phyloP scores from a whole-genome alignment of 495 filamentous ascomycete genomes.

The Aspergillus avenaceus region DNA sequence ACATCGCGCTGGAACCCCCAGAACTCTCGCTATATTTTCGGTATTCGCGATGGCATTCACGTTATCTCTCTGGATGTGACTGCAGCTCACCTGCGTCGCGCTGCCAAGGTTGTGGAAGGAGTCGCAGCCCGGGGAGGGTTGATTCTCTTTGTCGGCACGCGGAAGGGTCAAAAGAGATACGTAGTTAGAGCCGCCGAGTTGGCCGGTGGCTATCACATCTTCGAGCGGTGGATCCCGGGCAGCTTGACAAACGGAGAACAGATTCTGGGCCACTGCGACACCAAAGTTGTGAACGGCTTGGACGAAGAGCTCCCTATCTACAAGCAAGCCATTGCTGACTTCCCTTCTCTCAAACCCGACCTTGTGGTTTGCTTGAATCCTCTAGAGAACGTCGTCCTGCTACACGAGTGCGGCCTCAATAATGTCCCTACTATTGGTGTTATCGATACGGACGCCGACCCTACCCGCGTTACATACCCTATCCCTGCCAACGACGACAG shows the following conservation, averaged over 20 bases:
- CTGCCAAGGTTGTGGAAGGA: slow-evolving; percentile 82
- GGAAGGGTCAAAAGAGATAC: slow-evolving; percentile 67
- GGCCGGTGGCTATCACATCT: slow-evolving; percentile 79
- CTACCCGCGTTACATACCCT: slow-evolving; percentile 91
- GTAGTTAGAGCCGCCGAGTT: slow-evolving; percentile 80
- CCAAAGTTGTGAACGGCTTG: slow-evolving; percentile 66
- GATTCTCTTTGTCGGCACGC: slow-evolving; percentile 87
- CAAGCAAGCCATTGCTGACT: slow-evolving; percentile 57
- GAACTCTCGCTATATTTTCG: slow-evolving; percentile 93
- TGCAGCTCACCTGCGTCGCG: slow-evolving; percentile 81
- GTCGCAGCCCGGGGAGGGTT: slow-evolving; percentile 78
- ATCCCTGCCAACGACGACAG: slow-evolving; percentile 98
- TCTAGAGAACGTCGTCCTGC: slow-evolving; percentile 79
- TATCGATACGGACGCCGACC: slow-evolving; percentile 90
- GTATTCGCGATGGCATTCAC: slow-evolving; percentile 84
- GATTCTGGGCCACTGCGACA: slow-evolving; percentile 64
- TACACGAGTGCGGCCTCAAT: slow-evolving; percentile 86
- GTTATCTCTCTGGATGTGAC: slow-evolving; percentile 89
- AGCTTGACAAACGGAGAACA: slow-evolving; percentile 89
- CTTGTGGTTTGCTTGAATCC: slow-evolving; percentile 91
- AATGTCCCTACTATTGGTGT: slow-evolving; percentile 92
- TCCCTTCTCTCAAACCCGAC: slow-evolving; percentile 72
- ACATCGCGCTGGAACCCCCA: slow-evolving; percentile 93
- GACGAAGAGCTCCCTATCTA: slow-evolving; percentile 64
- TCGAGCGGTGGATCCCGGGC: slow-evolving; percentile 90